phyloP scores from a whole-genome alignment of 345 rosid species.

The Pistacia atlantica region DNA sequence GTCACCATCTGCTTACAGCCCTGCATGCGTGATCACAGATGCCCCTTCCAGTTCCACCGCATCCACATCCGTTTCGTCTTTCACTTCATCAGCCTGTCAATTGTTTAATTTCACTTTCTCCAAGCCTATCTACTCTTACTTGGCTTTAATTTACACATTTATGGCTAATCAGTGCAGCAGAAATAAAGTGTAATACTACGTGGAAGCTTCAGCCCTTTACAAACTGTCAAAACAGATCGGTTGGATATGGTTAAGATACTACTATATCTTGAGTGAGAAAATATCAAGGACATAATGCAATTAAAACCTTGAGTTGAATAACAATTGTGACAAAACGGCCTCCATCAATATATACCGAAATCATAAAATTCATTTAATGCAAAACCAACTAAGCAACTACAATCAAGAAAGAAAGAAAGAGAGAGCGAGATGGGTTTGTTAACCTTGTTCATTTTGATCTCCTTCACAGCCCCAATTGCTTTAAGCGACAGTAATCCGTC shows the following conservation, averaged over 20 bases:
- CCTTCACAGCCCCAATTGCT: not conserved
- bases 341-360: not conserved
- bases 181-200: not conserved
- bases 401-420: too few relatives aligned
- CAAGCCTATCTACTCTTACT: too few relatives aligned
- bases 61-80: too few relatives aligned
- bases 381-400: not conserved
- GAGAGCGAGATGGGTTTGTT: slow-evolving; percentile 7
- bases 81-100: too few relatives aligned
- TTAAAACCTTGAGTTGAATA: not conserved
- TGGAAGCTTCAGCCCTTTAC: slow-evolving; percentile 12
- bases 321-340: slow-evolving; percentile 3
- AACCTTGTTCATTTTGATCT: slow-evolving; percentile 14
- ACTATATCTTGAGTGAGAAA: not conserved
- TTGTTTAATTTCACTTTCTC: too few relatives aligned
- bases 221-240: not conserved
- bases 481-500: slow-evolving; percentile 24
- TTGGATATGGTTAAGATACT: not conserved
- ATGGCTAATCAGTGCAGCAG: not conserved
- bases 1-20: too few relatives aligned
- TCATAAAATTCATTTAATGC: not conserved
- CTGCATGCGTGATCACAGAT: too few relatives aligned
- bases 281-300: not conserved
- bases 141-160: too few relatives aligned
- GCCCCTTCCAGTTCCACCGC: too few relatives aligned